Base-by-base conservation (phyloP, 495 filamentous ascomycete genomes). In the Diplogelasinospora grovesii region DNA sequence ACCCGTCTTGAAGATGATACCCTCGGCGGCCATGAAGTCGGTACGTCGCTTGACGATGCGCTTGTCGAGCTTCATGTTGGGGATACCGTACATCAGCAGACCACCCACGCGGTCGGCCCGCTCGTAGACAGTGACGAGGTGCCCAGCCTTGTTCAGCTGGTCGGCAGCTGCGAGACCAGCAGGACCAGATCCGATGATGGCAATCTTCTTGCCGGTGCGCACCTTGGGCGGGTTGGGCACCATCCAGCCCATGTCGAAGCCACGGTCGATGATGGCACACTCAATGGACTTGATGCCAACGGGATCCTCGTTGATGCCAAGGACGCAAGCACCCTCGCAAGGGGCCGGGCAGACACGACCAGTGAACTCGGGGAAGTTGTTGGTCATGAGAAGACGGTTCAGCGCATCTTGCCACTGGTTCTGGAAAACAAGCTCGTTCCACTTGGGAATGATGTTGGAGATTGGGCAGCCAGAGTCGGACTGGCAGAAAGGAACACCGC, bases 21-120 rank as follows among this genome's bases (percentile, higher is more conserved):
- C 93, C 65, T 99, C 92, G 8, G 79, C 80, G 37, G 83, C 85
- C 89, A 99, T 95, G 64, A 99, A 83, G 64, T 99, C 84, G 15
- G 92, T 87, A 56, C 92, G 85, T 35, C 92, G 85, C 73, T 97
- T 87, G 35, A 99, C 92, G 41, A 99, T 77, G 57, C 86, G 87
- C 77, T 99, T 99, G 75, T 99, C 92, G 21, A 99, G 82, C 74
- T 99, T 99, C 92, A 99, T 99, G 75, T 99, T 99, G 33, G 92
- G 92, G 46, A 99, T 99, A 50, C 92, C 92, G 59, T 99, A 81
- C 92, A 99, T 99, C 53, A 99, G 82, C 45, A 99, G 71, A 56
- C 92, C 92, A 63, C 92, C 92, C 44, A 84, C 69, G 45, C 92
- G 86, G 61, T 99, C 92, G 46, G 92, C 79, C 27, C 92, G 86